Evolutionary conservation across 2,329 filamentous ascomycete species (phyloP), one percentile per base, ranked within the genome.

Genomic region (Colletotrichum godetiae): DNA sequence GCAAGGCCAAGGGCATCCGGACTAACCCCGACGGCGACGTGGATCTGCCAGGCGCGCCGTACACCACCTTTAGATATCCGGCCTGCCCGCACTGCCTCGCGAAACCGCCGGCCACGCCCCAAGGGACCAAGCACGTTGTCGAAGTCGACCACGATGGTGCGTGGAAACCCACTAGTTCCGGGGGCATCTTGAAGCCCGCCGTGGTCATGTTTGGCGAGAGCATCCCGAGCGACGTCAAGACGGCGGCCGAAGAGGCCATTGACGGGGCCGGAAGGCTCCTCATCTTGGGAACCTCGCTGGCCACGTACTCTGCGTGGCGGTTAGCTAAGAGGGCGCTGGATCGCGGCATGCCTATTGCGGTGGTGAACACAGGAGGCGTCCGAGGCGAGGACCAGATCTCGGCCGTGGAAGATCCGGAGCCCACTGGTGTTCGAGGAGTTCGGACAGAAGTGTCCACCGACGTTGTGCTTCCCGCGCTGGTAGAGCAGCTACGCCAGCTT

Each of bases 161-260:
- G 0, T 97, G 93, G 94, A 84, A 86, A 52, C 77, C 87, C 6
- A 84, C 84, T 0, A 92, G 91, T 76, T 91, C 88, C 2, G 94
- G 91, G 0, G 97, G 96, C 2, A 91, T 98, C 49, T 82, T 99
- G 68, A 98, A 98, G 80, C 97, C 97, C 4, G 94, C 94, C 0
- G 95, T 99, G 2, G 92, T 95, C 78, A 98, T 98, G 95, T 98
- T 98, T 81, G 97, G 97, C 19, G 97, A 98, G 83, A 95, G 91
- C 73, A 97, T 98, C 62, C 86, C 90, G 0, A 82, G 84, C 1
- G 78, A 84, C 1, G 92, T 95, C 46, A 98, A 97, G 81, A 82
- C 85, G 1, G 91, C 91, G 0, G 96, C 95, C 1, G 95, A 98
- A 79, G 84, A 90, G 33, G 93, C 93, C 13, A 91, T 98, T 62